Conservation (phyloP, 2,329 filamentous ascomycete genomes). For the Thyridium curvatum region DNA sequence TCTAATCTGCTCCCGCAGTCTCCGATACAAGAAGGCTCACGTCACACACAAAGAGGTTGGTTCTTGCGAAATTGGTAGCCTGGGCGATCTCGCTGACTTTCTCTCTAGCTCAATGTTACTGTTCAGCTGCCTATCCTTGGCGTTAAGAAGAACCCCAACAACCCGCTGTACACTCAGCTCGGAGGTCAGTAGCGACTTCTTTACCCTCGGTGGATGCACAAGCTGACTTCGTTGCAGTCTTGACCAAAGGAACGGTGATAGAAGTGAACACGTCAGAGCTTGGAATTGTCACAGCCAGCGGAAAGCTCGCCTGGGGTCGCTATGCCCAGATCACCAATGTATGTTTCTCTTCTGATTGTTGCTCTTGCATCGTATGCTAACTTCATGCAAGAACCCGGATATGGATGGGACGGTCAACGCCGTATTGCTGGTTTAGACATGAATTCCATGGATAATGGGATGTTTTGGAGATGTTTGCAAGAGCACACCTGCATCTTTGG, state of each 20-base stretch:
- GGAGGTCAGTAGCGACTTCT: constrained; percentile 77
- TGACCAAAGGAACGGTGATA: constrained; percentile 42
- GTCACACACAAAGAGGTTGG: constrained; percentile 38
- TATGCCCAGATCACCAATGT: constrained; percentile 64
- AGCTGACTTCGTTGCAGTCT: neutral
- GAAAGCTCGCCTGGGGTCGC: constrained; percentile 90
- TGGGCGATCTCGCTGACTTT: neutral
- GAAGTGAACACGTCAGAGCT: constrained; percentile 93
- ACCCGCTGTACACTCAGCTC: constrained; percentile 85
- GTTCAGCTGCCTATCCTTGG: constrained; percentile 77
- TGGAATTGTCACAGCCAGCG: constrained; percentile 81
- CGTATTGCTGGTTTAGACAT: no score
- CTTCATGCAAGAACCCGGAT: no score
- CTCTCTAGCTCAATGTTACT: constrained; percentile 37
- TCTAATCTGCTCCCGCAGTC: constrained; percentile 9
- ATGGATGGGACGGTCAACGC: no score
- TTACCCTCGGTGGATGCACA: constrained; percentile 32
- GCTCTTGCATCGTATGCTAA: no score
- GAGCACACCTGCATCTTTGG: no score
- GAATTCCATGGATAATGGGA: no score
- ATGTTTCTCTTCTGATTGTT: neutral
- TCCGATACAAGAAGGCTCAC: constrained; percentile 74
- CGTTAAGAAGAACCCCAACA: constrained; percentile 71
- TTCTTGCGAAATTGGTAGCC: constrained; percentile 9
- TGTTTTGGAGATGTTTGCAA: no score